A percentile compares a stretch with the other conserved stretches of the same genome.
Evolutionary conservation across 208 protist species (phyloP).

Genomic region (Vickermania ingenoplastis): DNA sequence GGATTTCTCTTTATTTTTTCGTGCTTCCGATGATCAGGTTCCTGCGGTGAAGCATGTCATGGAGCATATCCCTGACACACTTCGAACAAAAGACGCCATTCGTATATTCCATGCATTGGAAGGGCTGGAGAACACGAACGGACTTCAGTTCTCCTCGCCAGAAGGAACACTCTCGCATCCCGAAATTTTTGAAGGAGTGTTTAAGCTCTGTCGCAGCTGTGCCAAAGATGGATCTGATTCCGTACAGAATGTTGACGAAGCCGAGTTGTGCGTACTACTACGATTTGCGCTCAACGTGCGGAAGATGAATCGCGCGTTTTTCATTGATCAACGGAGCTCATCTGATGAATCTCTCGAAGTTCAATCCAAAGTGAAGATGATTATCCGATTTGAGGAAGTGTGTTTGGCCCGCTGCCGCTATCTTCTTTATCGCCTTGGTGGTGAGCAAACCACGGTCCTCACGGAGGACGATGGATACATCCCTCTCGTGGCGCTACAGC

Average conservation of each 20-base stretch:
- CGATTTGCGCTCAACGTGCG: constrained; percentile 39
- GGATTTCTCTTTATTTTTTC: constrained; percentile 9
- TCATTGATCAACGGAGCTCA: too few species aligned
- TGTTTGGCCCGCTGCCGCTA: constrained; percentile 48
- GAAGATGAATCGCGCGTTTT: constrained; percentile 43
- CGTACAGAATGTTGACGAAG: constrained; percentile 52
- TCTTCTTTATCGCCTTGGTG: constrained; percentile 44
- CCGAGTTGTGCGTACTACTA: constrained; percentile 42
- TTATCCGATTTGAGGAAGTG: constrained; percentile 18
- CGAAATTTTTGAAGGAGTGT: neutral
- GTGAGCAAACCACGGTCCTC: constrained; percentile 34
- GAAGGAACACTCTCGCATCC: too few species aligned
- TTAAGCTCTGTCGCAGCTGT: constrained; percentile 24
- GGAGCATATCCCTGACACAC: neutral
- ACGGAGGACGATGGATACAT: constrained; percentile 61
- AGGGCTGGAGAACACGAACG: neutral
- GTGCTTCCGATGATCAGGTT: neutral
- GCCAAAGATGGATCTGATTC: constrained; percentile 17
- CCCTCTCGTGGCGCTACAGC: constrained; percentile 58
- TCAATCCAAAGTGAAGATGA: constrained; percentile 6
- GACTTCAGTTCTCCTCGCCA: neutral
- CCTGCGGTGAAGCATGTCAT: neutral
- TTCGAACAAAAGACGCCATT: neutral
- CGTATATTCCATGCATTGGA: neutral
- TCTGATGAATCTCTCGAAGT: too few species aligned